These are phyloP conservation scores for Phyllosticta citribraziliensis DNA, from an alignment of 2,329 filamentous ascomycete genomes.

Conservation along the genomic window DNA sequence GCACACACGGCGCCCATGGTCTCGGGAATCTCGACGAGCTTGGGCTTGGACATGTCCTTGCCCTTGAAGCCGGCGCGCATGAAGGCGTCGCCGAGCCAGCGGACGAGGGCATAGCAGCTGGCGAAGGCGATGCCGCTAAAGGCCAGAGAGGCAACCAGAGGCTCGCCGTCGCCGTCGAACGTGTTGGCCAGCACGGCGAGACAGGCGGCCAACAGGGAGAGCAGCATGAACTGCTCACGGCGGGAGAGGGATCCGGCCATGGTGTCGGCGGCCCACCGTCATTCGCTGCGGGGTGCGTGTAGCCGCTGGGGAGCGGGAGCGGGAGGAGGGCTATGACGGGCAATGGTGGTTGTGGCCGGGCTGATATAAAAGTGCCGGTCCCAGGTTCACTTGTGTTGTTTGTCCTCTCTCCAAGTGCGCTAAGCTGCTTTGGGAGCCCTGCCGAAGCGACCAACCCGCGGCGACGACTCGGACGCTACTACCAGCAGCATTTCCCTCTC, in stretches of 20 bases:
- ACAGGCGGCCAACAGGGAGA: constrained; percentile 59
- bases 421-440: background rate
- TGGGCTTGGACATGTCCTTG: constrained; percentile 72
- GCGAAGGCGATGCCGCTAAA: constrained; percentile 79
- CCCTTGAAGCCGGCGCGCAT: constrained; percentile 82
- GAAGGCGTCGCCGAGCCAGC: constrained; percentile 88
- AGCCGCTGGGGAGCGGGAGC: background rate
- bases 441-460: background rate
- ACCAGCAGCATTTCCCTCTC: background rate
- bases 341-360: background rate
- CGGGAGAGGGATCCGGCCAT: constrained; percentile 35
- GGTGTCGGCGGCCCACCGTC: background rate
- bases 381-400: background rate
- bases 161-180: constrained; percentile 76
- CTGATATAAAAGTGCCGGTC: background rate
- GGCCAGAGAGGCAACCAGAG: constrained; percentile 77
- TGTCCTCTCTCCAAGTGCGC: background rate
- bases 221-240: constrained; percentile 46
- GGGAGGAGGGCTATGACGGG: background rate
- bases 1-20: constrained; percentile 94
- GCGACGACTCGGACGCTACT: too few relatives aligned
- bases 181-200: constrained; percentile 68
- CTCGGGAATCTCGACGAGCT: constrained; percentile 74
- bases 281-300: background rate
- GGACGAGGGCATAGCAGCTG: constrained; percentile 73